Base-by-base conservation (phyloP, 495 filamentous ascomycete genomes). In the Glonium stellatum region DNA sequence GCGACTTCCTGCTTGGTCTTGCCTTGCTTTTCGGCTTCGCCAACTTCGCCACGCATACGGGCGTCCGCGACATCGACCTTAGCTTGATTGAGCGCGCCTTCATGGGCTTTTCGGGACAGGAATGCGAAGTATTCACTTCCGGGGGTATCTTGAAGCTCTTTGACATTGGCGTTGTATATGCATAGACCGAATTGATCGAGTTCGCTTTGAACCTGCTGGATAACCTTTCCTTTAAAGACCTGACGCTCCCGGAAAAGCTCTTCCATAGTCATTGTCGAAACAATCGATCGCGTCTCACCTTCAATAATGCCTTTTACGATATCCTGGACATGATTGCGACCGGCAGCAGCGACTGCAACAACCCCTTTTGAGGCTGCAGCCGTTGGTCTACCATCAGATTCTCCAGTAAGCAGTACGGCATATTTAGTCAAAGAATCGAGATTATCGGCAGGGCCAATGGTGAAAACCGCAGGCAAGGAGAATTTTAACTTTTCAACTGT, bases 231-330 rank as follows among this genome's bases (percentile, higher is more conserved):
- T 75, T 91, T 90, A 77, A 92, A 91, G 35, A 85, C 75, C 66
- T 88, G 84, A n/a, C 89, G 78, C 72, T 87, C 84, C 54, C 84
- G 86, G 71, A 90, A 91, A 46, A 93, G 85, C 73, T 91, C 89
- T 67, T 92, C 88, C 87, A 92, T 90, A 12, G 87, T 88, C 87
- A 90, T 89, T 58, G 78, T 81, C 4, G 82, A 85, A 35, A 93
- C 87, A 50, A 91, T 80, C 23, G 86, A 84, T 49, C 88, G 80
- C 8, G 87, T 89, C 70, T 93, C 89, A 52, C 89, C 89, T 71
- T 92, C 88, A 67, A 93, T 92, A 72, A 93, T 89, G 58, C 89
- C 89, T 74, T 88, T 91, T 61, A 92, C 86, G 58, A 92, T 93
- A 68, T 87, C 85, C 70, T 90, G 86, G 35, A 90, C 84, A 71